These are phyloP conservation scores for Blastobotrys apis DNA, from an alignment of 1,139 yeast genomes.

Conservation along the genomic window DNA sequence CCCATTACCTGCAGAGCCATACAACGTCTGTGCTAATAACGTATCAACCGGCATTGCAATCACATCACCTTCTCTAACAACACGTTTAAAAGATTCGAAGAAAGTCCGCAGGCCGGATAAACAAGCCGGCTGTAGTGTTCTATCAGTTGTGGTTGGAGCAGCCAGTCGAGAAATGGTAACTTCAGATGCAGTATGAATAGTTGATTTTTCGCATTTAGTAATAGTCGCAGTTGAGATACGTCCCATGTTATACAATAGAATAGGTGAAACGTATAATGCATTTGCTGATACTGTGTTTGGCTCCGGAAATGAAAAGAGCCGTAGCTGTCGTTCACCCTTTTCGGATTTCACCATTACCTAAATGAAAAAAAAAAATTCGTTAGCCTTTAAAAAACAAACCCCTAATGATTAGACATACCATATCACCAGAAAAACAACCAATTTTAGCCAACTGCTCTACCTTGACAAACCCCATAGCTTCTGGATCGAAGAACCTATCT, in stretches of 20 bases:
- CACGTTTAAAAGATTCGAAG: slow-evolving; percentile 55
- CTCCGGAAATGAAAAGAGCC: slow-evolving; percentile 58
- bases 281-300: slow-evolving; percentile 48
- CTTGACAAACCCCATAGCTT: slow-evolving; percentile 50
- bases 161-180: slow-evolving; percentile 64
- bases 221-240: slow-evolving; percentile 23
- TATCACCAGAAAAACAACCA: slow-evolving; percentile 69
- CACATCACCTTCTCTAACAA: slow-evolving; percentile 58
- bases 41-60: slow-evolving; percentile 80
- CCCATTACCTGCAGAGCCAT: slow-evolving; percentile 33
- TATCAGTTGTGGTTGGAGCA: slow-evolving; percentile 67
- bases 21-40: slow-evolving; percentile 56
- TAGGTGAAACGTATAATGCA: slow-evolving; percentile 57
- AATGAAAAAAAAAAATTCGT: too few relatives aligned
- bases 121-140: slow-evolving; percentile 60
- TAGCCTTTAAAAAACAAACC: too few relatives aligned
- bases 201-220: slow-evolving; percentile 16
- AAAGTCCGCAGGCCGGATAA: slow-evolving; percentile 57
- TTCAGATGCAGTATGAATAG: slow-evolving; percentile 42
- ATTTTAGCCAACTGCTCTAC: slow-evolving; percentile 50
- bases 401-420: slow-evolving; percentile 42
- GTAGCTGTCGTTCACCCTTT: slow-evolving; percentile 36
- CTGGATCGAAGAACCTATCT: slow-evolving; percentile 38
- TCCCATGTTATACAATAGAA: slow-evolving; percentile 52
- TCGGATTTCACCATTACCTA: slow-evolving; percentile 16